A percentile compares a stretch with the other conserved stretches of the same genome.
Evolutionary conservation across 371 early-diverging fungal genomes (phyloP).

Genomic region (Ordospora pajunii): DNA sequence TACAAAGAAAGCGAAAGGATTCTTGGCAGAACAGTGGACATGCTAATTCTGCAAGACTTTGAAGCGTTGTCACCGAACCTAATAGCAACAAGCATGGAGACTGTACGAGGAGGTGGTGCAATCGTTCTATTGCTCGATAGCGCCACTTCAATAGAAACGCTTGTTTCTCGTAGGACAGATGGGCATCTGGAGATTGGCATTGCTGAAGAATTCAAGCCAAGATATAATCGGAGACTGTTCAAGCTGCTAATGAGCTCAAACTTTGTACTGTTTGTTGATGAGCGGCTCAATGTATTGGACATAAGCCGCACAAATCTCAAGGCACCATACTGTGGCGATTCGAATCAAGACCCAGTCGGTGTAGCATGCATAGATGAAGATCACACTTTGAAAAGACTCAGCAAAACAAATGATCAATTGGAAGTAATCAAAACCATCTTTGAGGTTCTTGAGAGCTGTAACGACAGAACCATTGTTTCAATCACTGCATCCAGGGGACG

Average conservation of each 20-base stretch:
- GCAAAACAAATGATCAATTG: constrained; percentile 69
- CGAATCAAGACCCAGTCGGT: constrained; percentile 66
- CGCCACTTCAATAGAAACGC: constrained; percentile 61
- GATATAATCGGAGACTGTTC: constrained; percentile 92
- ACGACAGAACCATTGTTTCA: constrained; percentile 74
- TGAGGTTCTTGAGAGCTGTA: constrained; percentile 48
- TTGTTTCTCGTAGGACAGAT: constrained; percentile 80
- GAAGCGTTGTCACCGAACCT: constrained; percentile 93
- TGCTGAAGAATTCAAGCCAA: constrained; percentile 72
- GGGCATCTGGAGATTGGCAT: constrained; percentile 66
- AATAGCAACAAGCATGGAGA: constrained; percentile 88
- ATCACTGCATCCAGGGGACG: constrained; percentile 94
- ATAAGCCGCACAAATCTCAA: constrained; percentile 62
- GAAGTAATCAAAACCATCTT: constrained; percentile 20
- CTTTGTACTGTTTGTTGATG: constrained; percentile 84
- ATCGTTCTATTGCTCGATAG: constrained; percentile 66
- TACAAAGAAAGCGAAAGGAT: constrained; percentile 95
- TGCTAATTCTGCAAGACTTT: constrained; percentile 95
- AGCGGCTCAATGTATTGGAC: constrained; percentile 77
- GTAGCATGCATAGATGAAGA: constrained; percentile 71
- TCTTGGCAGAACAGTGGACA: constrained; percentile 91
- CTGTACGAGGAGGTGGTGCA: constrained; percentile 94
- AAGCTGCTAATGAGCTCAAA: constrained; percentile 77
- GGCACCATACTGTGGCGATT: neutral
- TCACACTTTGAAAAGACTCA: constrained; percentile 63